Base-by-base conservation (phyloP, 2,329 filamentous ascomycete genomes). In the Clarireedia monteithiana region DNA sequence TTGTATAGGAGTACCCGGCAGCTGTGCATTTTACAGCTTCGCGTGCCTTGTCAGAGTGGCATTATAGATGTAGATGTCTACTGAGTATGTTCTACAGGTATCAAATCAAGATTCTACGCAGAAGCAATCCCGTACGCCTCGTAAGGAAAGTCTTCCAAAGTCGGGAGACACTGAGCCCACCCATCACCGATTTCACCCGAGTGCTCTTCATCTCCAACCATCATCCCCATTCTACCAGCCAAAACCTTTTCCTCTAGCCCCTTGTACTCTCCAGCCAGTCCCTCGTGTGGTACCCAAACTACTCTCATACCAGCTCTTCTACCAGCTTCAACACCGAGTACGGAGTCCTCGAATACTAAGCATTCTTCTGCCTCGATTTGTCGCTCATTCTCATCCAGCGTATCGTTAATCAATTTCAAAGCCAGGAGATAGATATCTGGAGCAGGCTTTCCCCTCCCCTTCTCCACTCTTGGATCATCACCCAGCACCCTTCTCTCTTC, bases 341-440 rank as follows among this genome's bases (percentile, higher is more conserved):
- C 91, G 47, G 86, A 89, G 71, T 99, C 94, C 73, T 99, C 94
- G 66, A 99, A 97, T 0, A 97, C 94, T 15, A 99, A 77, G 68
- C 94, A 97, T 72, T 97, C 92, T 62, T 88, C 87, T 0, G 91
- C 90, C 53, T 69, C 77, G 60, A 99, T 85, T 57, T 80, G 74
- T 61, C 78, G 74, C 51, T 86, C 84, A 40, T 82, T 83, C 3
- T 77, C 73, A 0, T 76, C 74, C 6, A 95, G 75, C 14, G 83
- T 82, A 45, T 82, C 81, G 72, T 99, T 99, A 69, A 99, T 86
- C 3, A 85, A 88, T 71, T 88, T 77, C 54, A 99, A 75, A 0
- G 94, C 92, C 0, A 97, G 77, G 6, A 95, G 74, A 72, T 95
- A 99, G 63, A 99, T 99, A 72, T 99, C 92, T 0, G 92, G 94